Conservation (phyloP, 192 early-diverging fungal species). For the Rhizophagus prolifer region DNA sequence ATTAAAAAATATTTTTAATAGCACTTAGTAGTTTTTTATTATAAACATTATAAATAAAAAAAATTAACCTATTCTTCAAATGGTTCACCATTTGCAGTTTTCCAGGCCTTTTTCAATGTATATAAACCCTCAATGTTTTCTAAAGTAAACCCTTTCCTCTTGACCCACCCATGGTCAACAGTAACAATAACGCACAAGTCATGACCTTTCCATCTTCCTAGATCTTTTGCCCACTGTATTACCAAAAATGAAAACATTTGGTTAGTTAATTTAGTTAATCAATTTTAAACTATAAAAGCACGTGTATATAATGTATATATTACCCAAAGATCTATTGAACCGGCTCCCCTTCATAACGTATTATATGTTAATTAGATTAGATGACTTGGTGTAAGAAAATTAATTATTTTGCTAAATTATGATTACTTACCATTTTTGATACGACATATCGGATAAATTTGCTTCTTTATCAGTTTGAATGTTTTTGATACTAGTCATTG, state of each 20-base stretch:
- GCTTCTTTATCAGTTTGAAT: conserved; percentile 27
- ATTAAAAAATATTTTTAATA: no score
- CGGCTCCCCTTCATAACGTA: conserved; percentile 15
- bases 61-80: not conserved
- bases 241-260: not conserved
- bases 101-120: conserved; percentile 23
- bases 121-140: conserved; percentile 6
- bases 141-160: conserved; percentile 27
- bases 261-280: no score
- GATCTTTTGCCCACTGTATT: conserved; percentile 24
- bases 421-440: conserved; percentile 22
- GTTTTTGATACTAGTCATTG: conserved; percentile 18
- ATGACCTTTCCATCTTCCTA: conserved; percentile 27
- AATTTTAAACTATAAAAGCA: not conserved
- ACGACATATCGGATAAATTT: not conserved
- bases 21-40: not conserved
- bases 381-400: not conserved
- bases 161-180: conserved; percentile 20
- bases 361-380: not conserved
- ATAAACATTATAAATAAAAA: not conserved
- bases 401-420: not conserved
- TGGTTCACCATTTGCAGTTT: conserved; percentile 18
- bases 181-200: conserved; percentile 26
- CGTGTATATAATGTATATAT: not conserved
- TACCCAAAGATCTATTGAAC: conserved; percentile 28